Evolutionary conservation across 148 eudicot species (phyloP).

Genomic region (Fallopia convolvulus): DNA sequence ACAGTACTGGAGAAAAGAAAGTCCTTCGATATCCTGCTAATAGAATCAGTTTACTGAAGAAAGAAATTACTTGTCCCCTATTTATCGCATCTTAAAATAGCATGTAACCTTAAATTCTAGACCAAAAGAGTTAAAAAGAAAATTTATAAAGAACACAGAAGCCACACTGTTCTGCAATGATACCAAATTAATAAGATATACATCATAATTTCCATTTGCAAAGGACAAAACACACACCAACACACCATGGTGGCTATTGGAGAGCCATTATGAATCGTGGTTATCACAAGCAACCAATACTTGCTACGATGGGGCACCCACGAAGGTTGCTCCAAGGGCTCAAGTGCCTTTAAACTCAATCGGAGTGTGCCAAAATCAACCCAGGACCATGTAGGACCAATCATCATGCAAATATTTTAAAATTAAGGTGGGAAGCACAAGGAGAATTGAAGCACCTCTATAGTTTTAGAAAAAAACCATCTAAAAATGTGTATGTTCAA

Average conservation of each 20-base stretch:
- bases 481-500: background rate
- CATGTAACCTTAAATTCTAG: background rate
- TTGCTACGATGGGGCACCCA: background rate
- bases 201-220: too few relatives aligned
- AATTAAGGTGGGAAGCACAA: background rate
- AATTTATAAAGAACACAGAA: background rate
- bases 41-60: background rate
- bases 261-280: background rate
- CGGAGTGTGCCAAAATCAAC: background rate
- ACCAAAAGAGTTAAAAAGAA: background rate
- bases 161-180: background rate
- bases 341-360: background rate
- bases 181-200: too few relatives aligned
- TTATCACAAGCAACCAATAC: background rate
- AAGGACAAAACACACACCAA: too few relatives aligned
- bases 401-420: background rate
- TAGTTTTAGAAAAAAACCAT: background rate
- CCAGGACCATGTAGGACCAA: background rate
- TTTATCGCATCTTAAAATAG: background rate
- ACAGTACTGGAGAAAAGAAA: background rate
- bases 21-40: conserved; percentile 1
- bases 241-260: background rate
- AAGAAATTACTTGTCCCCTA: background rate
- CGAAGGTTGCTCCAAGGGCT: background rate
- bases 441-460: background rate